Base-by-base conservation (phyloP, 305 asterid species). In the Fraxinus albicans region DNA sequence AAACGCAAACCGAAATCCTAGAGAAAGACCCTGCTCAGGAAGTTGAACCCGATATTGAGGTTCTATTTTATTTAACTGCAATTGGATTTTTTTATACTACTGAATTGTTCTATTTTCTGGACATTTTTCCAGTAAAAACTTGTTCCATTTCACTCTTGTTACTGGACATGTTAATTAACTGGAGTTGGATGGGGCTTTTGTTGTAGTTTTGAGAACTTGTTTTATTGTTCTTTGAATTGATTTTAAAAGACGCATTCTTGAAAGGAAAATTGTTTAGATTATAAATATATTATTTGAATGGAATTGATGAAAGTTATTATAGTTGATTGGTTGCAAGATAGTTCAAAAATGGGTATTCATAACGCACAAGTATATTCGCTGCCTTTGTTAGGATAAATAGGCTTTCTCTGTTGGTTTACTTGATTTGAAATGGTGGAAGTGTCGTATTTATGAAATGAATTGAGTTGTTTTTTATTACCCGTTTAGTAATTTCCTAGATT, bases 41-140 rank as follows among this genome's bases (percentile, higher is more conserved):
- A 17, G 1, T 86, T 77, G 91, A 86, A 74, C 73, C 86, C 35
- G 88, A 90, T 79, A 42, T 76, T 78, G 91, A 88, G 93, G 91
- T 90, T 67, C 7, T 8, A 23, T 67, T 3, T 25, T 23, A 6
- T 19, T 19, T 23, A 3, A 25, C 10, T 67, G 9, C 10, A 67
- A 23, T 27, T 67, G 19, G n/a, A 10, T 65, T 44, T 10, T 40
- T 65, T 19, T 4, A 67, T 27, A 3, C 17, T 8, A 9, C 33
- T 67, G 36, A 23, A 60, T 27, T 10, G 73, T 67, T 23, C 2
- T 25, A 8, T 27, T 23, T 23, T 25, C 17, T 67, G 70, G 70
- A 67, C 10, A 65, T 27, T 67, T 63, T 8, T 27, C 17, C n/a
- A 25, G 73, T 23, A 67, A 27, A 8, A 67, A 10, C 7, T 9